phyloP scores from a whole-genome alignment of 2,329 filamentous ascomycete genomes.

The Gremmenia infestans region DNA sequence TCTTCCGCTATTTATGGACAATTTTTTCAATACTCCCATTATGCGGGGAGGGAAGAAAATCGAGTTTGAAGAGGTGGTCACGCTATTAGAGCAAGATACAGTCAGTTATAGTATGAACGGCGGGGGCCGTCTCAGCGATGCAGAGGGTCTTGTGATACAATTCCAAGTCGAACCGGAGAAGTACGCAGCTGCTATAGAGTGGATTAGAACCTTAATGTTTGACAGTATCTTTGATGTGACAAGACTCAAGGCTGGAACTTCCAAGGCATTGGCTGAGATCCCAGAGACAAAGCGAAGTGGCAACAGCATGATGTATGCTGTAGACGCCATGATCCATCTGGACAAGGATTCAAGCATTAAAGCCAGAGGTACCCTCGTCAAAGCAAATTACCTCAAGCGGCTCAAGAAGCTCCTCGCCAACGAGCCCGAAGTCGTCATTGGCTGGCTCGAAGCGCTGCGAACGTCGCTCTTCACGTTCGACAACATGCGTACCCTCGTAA shows the following conservation, averaged over 20 bases:
- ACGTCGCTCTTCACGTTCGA: conserved; percentile 72
- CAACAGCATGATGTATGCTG: conserved; percentile 57
- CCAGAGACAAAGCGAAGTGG: conserved; percentile 89
- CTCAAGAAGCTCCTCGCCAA: conserved; percentile 74
- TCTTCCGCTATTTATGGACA: conserved; percentile 77
- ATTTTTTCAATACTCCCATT: conserved; percentile 93
- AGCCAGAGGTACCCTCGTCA: conserved; percentile 77
- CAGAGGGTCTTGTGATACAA: conserved; percentile 74
- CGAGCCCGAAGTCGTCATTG: conserved; percentile 70
- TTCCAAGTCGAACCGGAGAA: conserved; percentile 87
- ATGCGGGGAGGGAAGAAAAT: conserved; percentile 68
- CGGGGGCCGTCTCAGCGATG: conserved; percentile 65
- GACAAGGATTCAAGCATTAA: conserved; percentile 70
- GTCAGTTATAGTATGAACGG: conserved; percentile 74
- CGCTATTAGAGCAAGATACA: conserved; percentile 85
- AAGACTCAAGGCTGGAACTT: conserved; percentile 58
- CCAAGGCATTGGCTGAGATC: conserved; percentile 84
- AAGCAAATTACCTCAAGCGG: conserved; percentile 79
- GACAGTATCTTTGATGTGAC: conserved; percentile 79
- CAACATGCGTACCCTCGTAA: conserved; percentile 82
- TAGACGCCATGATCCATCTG: conserved; percentile 75
- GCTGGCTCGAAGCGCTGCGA: conserved; percentile 73
- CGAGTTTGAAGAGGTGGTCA: conserved; percentile 88
- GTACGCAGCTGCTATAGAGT: conserved; percentile 74
- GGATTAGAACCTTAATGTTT: conserved; percentile 83